Conservation (phyloP, 768 basidiomycete species). For the Albatrellus ellisii region DNA sequence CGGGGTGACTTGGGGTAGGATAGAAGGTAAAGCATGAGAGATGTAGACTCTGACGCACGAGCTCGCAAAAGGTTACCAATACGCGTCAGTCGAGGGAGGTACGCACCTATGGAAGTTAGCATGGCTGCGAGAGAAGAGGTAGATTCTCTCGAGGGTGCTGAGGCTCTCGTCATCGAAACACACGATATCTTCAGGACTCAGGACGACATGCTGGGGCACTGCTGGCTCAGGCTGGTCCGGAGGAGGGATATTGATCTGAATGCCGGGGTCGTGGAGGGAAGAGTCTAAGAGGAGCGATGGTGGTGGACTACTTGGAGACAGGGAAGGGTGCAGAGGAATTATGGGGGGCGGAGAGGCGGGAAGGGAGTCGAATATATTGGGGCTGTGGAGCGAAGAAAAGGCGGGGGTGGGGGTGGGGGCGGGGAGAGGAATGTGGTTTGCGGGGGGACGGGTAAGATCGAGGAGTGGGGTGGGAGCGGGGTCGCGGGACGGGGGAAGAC, state of each 20-base stretch:
- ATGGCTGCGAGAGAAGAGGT: constrained; percentile 74
- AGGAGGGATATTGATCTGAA: background rate
- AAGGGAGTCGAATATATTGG: background rate
- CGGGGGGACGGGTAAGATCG: background rate
- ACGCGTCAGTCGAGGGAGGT: constrained; percentile 14
- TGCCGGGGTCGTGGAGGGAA: background rate
- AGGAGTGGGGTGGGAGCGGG: background rate
- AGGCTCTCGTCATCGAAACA: constrained; percentile 68
- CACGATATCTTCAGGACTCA: constrained; percentile 19
- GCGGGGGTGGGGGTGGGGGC: constrained; percentile 3
- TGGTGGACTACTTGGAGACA: constrained; percentile 5
- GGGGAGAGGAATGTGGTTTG: background rate
- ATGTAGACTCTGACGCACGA: constrained; percentile 58
- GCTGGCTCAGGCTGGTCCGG: constrained; percentile 16
- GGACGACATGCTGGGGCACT: constrained; percentile 17
- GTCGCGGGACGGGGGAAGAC: background rate
- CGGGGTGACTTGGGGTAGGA: constrained; percentile 46
- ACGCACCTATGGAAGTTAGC: constrained; percentile 43
- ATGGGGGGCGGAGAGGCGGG: background rate
- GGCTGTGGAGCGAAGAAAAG: constrained; percentile 10
- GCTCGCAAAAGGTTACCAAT: background rate
- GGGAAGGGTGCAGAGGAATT: constrained; percentile 1
- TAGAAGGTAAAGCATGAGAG: constrained; percentile 38
- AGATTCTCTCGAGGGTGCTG: constrained; percentile 82
- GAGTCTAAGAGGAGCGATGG: background rate